Base-by-base conservation (phyloP, 106 monocot species). In the Phalaenopsis equestris region DNA sequence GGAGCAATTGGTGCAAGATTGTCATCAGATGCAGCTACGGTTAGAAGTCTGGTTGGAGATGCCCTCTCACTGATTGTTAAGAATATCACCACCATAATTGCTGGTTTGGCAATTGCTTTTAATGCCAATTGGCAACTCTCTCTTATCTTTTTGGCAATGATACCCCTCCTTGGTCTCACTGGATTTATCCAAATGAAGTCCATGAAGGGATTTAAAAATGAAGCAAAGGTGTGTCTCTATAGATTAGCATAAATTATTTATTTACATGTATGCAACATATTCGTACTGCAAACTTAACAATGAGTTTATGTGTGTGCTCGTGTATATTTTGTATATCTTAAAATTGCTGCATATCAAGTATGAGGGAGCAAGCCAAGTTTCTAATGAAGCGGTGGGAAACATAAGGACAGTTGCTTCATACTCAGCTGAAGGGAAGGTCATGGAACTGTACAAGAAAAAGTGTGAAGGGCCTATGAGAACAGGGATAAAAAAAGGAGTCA, bases 121-220 rank as follows among this genome's bases (percentile, higher is more conserved):
- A 55, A 65, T 23, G 89, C 87, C 2, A 86, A 82, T 68, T 90
- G 87, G 92, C 81, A 79, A 75, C 77, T 92, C 2, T 56, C 92
- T 8, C 80, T 90, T 2, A 75, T 90, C 1, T 24, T 88, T 45
- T n/a, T 88, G 19, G 80, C 76, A 15, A 46, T 86, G 75, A 56
- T 88, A 10, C 92, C 92, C 61, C 37, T 92, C 19, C 43, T 88
- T 4, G 83, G 76, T 43, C n/a, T 92, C 4, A 79, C 84, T 21
- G 89, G 92, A 42, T 90, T 79, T 17, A 67, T 76, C 24, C 87
- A 92, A 81, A 77, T 90, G 3, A 90, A 88, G 76, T 83, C 88
- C 55, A n/a, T 87, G 38, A 80, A 84, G 55, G 90, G 90, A 72
- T 92, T 90, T 75, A 90, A 86, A 79, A 80, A 67, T 80, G 84